Percentiles rank a stretch among this genome's conserved stretches.
Evolutionary conservation across 352 stramenopile genomes (phyloP).

Genomic region (Blastocystis sp.): DNA sequence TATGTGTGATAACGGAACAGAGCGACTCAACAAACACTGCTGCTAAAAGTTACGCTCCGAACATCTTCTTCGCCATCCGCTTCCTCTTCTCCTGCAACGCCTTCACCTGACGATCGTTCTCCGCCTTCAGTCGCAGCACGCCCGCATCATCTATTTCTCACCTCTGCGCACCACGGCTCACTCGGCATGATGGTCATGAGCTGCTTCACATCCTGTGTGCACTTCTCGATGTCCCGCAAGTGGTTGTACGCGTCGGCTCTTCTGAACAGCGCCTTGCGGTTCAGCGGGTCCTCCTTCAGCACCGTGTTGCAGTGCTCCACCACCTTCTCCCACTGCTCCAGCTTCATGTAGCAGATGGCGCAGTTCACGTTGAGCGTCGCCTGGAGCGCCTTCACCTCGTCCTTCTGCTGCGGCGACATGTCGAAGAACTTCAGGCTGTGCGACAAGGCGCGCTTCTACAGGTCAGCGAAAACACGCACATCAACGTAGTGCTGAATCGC

Average conservation of each 20-base stretch:
- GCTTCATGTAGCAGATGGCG: conserved; percentile 89
- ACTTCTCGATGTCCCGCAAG: conserved; percentile 84
- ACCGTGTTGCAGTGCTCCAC: conserved; percentile 86
- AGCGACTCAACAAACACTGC: no score
- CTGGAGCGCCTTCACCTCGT: conserved; percentile 87
- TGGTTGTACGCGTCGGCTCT: conserved; percentile 85
- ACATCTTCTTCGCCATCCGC: conserved; percentile 81
- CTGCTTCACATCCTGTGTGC: conserved; percentile 76
- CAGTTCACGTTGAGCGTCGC: conserved; percentile 89
- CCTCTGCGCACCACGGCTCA: conserved; percentile 73
- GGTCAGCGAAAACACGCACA: neutral
- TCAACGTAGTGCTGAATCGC: conserved; percentile 83
- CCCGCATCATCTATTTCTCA: conserved; percentile 82
- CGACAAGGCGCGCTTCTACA: conserved; percentile 79
- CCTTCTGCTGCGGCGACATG: conserved; percentile 81
- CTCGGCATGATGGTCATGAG: conserved; percentile 32
- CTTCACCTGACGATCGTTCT: conserved; percentile 74
- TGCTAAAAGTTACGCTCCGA: conserved; percentile 70
- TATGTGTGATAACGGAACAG: no score
- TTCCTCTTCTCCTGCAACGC: conserved; percentile 85
- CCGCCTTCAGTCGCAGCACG: conserved; percentile 80
- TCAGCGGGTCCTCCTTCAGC: conserved; percentile 81
- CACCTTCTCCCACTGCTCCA: conserved; percentile 85
- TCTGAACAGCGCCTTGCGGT: conserved; percentile 86
- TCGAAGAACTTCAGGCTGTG: conserved; percentile 91